Conservation (phyloP, 352 stramenopile species). For the Globisporangium alternatum region DNA sequence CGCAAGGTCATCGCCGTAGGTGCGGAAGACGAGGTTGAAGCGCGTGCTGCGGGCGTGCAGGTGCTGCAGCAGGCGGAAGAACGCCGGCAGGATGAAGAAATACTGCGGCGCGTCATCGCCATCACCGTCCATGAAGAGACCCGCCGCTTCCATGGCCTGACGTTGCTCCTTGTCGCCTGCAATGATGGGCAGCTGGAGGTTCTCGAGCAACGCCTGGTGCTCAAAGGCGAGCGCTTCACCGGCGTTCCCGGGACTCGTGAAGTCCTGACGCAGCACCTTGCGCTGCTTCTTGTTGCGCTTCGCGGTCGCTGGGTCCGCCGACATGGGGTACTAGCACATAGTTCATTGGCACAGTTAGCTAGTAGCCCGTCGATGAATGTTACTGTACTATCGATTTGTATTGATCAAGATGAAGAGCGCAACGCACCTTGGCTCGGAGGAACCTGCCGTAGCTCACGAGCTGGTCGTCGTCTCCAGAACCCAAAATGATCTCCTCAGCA, state of each 20-base stretch:
- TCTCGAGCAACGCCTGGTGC: slow-evolving; percentile 41
- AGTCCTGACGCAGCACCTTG: slow-evolving; percentile 60
- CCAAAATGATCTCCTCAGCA: no score
- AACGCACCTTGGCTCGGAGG: slow-evolving; percentile 48
- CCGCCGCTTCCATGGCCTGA: slow-evolving; percentile 17
- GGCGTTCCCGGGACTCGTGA: slow-evolving; percentile 46
- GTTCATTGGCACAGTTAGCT: background rate
- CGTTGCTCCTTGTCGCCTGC: background rate
- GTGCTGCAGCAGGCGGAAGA: slow-evolving; percentile 55
- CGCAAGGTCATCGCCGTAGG: slow-evolving; percentile 65
- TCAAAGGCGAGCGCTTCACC: slow-evolving; percentile 44
- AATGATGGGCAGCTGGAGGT: slow-evolving; percentile 36
- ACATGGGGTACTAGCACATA: slow-evolving; percentile 49
- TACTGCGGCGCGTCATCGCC: slow-evolving; percentile 25
- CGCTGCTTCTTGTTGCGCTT: slow-evolving; percentile 65
- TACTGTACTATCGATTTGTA: background rate
- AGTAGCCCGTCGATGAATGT: background rate
- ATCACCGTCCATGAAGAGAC: slow-evolving; percentile 24
- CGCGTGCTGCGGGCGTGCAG: slow-evolving; percentile 36
- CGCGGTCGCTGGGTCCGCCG: slow-evolving; percentile 31
- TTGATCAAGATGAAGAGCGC: background rate
- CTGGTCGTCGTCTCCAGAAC: slow-evolving; percentile 3
- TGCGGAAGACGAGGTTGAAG: slow-evolving; percentile 84
- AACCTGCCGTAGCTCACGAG: slow-evolving; percentile 59
- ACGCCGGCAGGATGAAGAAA: slow-evolving; percentile 66